Conservation (phyloP, 805 yeast genomes). For the Wickerhamiella alocasiicola region DNA sequence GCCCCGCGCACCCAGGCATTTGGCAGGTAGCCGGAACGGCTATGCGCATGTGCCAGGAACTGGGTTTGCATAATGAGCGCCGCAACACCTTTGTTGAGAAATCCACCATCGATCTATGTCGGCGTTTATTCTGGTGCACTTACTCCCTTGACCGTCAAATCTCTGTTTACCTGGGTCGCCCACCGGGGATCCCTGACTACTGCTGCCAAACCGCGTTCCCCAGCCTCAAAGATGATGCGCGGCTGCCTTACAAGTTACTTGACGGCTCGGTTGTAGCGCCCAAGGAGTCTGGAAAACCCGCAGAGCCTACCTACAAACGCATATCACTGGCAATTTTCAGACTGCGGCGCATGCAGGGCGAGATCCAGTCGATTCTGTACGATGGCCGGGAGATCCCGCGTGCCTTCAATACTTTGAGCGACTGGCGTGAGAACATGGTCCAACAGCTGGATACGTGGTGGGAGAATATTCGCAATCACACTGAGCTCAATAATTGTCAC, state of each 20-base stretch:
- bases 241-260: conserved; percentile 32
- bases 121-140: conserved; percentile 80
- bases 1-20: conserved; percentile 84
- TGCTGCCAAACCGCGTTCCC: conserved; percentile 62
- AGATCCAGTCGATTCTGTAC: conserved; percentile 58
- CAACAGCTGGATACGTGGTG: conserved; percentile 52
- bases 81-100: conserved; percentile 20
- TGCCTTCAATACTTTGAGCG: conserved; percentile 36
- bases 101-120: conserved; percentile 41
- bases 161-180: conserved; percentile 76
- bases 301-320: conserved; percentile 49
- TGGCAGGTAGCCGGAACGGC: conserved; percentile 85
- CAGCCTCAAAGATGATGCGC: conserved; percentile 54
- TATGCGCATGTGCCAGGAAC: conserved; percentile 63
- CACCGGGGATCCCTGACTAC: conserved; percentile 80
- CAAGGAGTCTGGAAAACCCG: neutral
- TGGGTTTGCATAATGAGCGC: conserved; percentile 68
- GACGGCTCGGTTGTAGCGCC: conserved; percentile 4
- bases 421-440: conserved; percentile 51
- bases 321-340: conserved; percentile 56
- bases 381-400: conserved; percentile 64
- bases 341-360: conserved; percentile 64
- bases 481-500: conserved; percentile 53
- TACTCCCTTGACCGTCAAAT: conserved; percentile 77
- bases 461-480: conserved; percentile 40